Percentiles rank a stretch among this genome's conserved stretches.
Evolutionary conservation across 495 filamentous ascomycete species (phyloP).

Genomic region (Platismatia glauca): DNA sequence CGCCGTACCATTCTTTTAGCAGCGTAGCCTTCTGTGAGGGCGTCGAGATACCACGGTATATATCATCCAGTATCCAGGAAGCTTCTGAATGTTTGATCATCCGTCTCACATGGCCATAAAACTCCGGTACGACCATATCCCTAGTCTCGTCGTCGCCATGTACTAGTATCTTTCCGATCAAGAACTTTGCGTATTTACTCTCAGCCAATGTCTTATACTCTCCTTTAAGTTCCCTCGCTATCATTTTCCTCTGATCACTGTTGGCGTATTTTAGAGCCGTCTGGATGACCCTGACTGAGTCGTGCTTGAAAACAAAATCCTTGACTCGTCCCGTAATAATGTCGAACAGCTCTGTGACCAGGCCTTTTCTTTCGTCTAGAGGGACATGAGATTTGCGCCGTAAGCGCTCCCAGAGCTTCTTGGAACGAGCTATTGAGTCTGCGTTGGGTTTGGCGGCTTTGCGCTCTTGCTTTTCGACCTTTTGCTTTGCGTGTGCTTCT

Average conservation of each 20-base stretch:
- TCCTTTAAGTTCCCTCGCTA: slow-evolving; percentile 79
- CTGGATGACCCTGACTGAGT: slow-evolving; percentile 89
- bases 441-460: slow-evolving; percentile 89
- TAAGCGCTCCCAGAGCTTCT: slow-evolving; percentile 93
- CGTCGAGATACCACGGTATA: slow-evolving; percentile 79
- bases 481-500: slow-evolving; percentile 89
- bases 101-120: slow-evolving; percentile 83
- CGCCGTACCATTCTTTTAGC: slow-evolving; percentile 92
- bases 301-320: slow-evolving; percentile 97
- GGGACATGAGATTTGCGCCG: slow-evolving; percentile 87
- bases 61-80: slow-evolving; percentile 94
- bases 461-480: slow-evolving; percentile 74
- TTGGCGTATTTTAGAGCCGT: slow-evolving; percentile 94
- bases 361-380: slow-evolving; percentile 70
- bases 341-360: slow-evolving; percentile 79
- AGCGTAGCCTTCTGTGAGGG: slow-evolving; percentile 72
- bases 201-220: slow-evolving; percentile 78
- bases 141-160: slow-evolving; percentile 78
- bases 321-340: slow-evolving; percentile 84
- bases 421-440: slow-evolving; percentile 77
- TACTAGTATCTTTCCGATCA: slow-evolving; percentile 88
- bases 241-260: slow-evolving; percentile 69
- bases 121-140: slow-evolving; percentile 83
- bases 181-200: slow-evolving; percentile 91
- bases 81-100: slow-evolving; percentile 93